Conservation (phyloP, 352 stramenopile genomes). For the Globisporangium emineosum region DNA sequence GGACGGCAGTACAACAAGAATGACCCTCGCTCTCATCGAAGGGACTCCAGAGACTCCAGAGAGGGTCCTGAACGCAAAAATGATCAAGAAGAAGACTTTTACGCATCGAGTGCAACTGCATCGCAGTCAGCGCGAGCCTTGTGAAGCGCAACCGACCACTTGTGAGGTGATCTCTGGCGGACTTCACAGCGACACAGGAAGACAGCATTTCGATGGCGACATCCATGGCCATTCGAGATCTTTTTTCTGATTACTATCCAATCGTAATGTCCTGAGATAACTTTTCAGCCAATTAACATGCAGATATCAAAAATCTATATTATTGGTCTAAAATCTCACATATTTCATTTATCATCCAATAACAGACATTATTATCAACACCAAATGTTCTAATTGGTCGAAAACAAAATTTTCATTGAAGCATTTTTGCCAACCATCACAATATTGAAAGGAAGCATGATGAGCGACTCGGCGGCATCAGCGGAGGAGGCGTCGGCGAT, state of each 20-base stretch:
- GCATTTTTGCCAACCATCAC: neutral
- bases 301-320: too few species aligned
- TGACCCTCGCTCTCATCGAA: too few species aligned
- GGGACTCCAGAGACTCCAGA: too few species aligned
- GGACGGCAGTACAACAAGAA: too few species aligned
- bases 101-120: neutral
- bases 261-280: neutral
- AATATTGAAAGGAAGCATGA: neutral
- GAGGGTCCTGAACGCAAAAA: too few species aligned
- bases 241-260: conserved; percentile 3
- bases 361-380: neutral
- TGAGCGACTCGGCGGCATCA: neutral
- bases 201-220: neutral
- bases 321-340: neutral
- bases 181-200: too few species aligned
- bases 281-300: neutral
- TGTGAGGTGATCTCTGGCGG: neutral
- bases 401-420: neutral
- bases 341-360: neutral
- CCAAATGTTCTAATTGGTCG: neutral
- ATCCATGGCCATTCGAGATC: neutral
- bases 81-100: neutral
- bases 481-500: neutral
- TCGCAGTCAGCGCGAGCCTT: neutral
- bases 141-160: neutral